A percentile compares a stretch with the other conserved stretches of the same genome.
Evolutionary conservation across 352 stramenopile genomes (phyloP).

Genomic region (Phytophthora tentaculata): DNA sequence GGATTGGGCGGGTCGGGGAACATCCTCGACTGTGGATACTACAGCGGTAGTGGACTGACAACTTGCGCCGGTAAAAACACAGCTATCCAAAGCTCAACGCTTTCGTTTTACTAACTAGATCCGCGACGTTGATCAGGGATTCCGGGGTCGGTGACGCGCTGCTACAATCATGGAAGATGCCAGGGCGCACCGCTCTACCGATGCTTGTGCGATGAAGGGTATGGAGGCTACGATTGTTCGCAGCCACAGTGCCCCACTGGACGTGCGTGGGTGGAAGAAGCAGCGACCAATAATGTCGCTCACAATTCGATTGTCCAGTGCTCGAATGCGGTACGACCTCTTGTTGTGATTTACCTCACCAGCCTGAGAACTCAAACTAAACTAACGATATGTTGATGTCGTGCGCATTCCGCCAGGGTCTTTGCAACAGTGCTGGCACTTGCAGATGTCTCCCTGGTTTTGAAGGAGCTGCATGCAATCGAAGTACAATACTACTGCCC

Average conservation of each 20-base stretch:
- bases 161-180: constrained; percentile 67
- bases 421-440: constrained; percentile 56
- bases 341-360: not conserved
- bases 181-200: constrained; percentile 45
- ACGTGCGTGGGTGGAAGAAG: constrained; percentile 74
- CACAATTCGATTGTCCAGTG: constrained; percentile 64
- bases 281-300: constrained; percentile 50
- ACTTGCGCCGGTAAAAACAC: constrained; percentile 43
- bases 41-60: constrained; percentile 46
- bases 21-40: constrained; percentile 55
- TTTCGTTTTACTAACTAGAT: not conserved
- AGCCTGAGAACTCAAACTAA: not conserved
- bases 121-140: constrained; percentile 31
- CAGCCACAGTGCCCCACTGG: constrained; percentile 55
- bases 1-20: constrained; percentile 34
- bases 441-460: constrained; percentile 73
- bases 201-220: constrained; percentile 65
- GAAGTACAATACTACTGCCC: constrained; percentile 36
- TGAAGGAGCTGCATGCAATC: constrained; percentile 71
- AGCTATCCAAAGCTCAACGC: not conserved
- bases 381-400: not conserved
- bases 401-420: constrained; percentile 37
- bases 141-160: constrained; percentile 44
- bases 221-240: constrained; percentile 64
- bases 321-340: constrained; percentile 64